Evolutionary conservation across 2,329 filamentous ascomycete species (phyloP).

Genomic region (Cladosporium colombiae): DNA sequence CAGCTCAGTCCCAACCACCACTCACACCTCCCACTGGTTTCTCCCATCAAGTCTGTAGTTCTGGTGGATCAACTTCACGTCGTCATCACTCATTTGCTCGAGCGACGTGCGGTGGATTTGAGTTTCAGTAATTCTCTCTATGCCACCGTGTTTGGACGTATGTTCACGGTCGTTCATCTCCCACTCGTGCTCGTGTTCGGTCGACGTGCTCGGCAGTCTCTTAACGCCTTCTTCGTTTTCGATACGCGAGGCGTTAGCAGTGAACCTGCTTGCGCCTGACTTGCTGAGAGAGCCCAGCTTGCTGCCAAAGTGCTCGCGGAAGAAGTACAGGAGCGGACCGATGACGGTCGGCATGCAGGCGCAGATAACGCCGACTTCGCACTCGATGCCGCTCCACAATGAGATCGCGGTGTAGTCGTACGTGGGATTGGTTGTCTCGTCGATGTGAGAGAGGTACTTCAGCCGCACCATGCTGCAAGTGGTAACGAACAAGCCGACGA

Average conservation of each 20-base stretch:
- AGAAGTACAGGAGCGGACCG: slow-evolving; percentile 5
- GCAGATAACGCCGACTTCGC: slow-evolving; percentile 27
- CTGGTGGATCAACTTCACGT: neutral
- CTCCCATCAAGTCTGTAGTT: neutral
- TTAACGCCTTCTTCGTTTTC: neutral
- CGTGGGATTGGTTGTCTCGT: slow-evolving; percentile 23
- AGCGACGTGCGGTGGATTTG: neutral
- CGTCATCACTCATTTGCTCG: slow-evolving; percentile 12
- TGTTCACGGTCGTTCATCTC: slow-evolving; percentile 5
- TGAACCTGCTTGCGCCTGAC: slow-evolving; percentile 4
- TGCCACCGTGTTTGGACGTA: neutral
- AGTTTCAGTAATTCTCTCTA: neutral
- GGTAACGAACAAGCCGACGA: slow-evolving; percentile 27
- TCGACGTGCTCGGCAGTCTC: slow-evolving; percentile 7
- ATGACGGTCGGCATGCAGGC: slow-evolving; percentile 26
- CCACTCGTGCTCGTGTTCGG: neutral
- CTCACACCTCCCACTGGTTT: neutral
- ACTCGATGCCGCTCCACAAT: slow-evolving; percentile 28
- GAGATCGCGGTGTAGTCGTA: slow-evolving; percentile 27
- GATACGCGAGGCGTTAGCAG: neutral
- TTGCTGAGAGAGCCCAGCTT: slow-evolving; percentile 10
- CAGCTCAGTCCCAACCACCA: too few relatives aligned
- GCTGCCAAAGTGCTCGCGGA: slow-evolving; percentile 3
- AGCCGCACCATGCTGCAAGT: slow-evolving; percentile 26
- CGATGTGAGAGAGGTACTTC: slow-evolving; percentile 19